These are phyloP conservation scores for Lathyrus tuberosus DNA, from an alignment of 306 rosid species.

Conservation along the genomic window DNA sequence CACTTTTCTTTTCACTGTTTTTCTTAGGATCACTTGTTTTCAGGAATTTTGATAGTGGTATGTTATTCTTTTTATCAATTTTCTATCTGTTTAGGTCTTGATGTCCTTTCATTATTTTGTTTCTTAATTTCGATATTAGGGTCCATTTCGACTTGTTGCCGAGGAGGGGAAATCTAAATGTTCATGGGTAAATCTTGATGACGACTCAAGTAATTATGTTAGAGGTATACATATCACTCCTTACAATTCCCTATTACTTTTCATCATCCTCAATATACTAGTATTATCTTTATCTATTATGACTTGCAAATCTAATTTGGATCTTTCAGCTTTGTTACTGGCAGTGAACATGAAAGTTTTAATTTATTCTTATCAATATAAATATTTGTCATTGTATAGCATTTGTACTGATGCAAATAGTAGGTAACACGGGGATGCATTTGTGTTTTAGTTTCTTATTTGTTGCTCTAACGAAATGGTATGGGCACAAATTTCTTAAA, in stretches of 20 bases:
- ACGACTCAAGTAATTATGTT: slow-evolving; percentile 76
- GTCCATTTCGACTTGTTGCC: slow-evolving; percentile 93
- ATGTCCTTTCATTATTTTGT: slow-evolving; percentile 19
- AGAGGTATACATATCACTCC: slow-evolving; percentile 62
- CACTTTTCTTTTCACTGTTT: too few species aligned
- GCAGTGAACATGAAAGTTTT: background rate
- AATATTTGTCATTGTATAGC: slow-evolving; percentile 20
- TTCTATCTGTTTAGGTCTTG: slow-evolving; percentile 10
- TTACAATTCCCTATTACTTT: slow-evolving; percentile 31
- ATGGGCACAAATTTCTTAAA: slow-evolving; percentile 9
- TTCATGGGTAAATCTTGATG: slow-evolving; percentile 97
- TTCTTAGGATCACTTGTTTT: too few species aligned
- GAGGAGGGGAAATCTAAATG: slow-evolving; percentile 99
- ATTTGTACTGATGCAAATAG: slow-evolving; percentile 10
- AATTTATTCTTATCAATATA: slow-evolving; percentile 13
- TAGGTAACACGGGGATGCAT: slow-evolving; percentile 9
- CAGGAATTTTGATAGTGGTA: slow-evolving; percentile 1
- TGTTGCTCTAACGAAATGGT: slow-evolving; percentile 28
- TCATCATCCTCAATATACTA: slow-evolving; percentile 8
- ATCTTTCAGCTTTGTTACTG: slow-evolving; percentile 18
- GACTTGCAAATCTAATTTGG: slow-evolving; percentile 31
- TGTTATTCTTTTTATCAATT: slow-evolving; percentile 19
- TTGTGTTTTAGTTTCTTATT: slow-evolving; percentile 23
- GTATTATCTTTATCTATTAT: background rate
- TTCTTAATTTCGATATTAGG: slow-evolving; percentile 51